Evolutionary conservation across 495 filamentous ascomycete species (phyloP).

Genomic region (Aspergillus affinis): DNA sequence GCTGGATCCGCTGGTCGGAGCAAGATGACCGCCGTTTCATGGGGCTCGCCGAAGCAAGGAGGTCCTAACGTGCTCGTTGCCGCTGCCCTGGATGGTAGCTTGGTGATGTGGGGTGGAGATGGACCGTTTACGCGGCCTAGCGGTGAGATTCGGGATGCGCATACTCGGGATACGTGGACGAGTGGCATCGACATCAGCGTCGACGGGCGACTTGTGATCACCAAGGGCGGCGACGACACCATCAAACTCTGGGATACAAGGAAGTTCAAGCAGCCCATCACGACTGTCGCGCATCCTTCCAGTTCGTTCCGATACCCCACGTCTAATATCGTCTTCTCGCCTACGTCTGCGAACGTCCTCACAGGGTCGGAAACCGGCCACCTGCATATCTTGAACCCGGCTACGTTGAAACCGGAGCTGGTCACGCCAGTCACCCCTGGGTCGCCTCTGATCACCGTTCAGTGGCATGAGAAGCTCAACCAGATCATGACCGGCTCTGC

Average conservation of each 20-base stretch:
- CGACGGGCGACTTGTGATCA: constrained; percentile 86
- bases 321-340: constrained; percentile 85
- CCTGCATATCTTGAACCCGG: constrained; percentile 90
- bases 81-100: constrained; percentile 84
- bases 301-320: constrained; percentile 81
- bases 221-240: constrained; percentile 84
- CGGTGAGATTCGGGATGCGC: constrained; percentile 85
- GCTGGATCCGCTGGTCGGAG: constrained; percentile 86
- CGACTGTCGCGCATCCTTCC: constrained; percentile 73
- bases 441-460: constrained; percentile 75
- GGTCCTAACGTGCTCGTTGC: constrained; percentile 76
- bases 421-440: constrained; percentile 83
- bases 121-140: constrained; percentile 82
- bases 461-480: constrained; percentile 93
- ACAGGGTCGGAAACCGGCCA: constrained; percentile 85
- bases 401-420: constrained; percentile 79
- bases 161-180: constrained; percentile 84
- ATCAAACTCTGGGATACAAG: constrained; percentile 94
- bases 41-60: constrained; percentile 77
- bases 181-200: constrained; percentile 87
- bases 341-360: constrained; percentile 75
- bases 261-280: constrained; percentile 89
- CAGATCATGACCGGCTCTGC: constrained; percentile 94
- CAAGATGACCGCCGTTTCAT: constrained; percentile 88
- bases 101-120: constrained; percentile 90